A percentile compares a stretch with the other conserved stretches of the same genome.
Evolutionary conservation across 257 asterid species (phyloP).

Genomic region (Solanum commersonii): DNA sequence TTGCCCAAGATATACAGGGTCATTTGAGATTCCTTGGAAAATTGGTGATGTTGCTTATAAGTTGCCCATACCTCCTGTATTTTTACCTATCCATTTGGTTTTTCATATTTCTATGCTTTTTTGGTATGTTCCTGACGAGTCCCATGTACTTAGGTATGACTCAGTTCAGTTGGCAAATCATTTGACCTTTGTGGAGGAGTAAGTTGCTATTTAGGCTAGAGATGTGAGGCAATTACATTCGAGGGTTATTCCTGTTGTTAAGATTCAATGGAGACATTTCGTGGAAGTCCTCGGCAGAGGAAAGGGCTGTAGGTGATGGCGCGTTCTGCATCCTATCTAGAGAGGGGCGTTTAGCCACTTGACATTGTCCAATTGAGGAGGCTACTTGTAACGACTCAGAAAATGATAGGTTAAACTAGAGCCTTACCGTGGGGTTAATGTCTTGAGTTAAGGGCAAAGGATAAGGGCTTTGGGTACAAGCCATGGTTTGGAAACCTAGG

Average conservation of each 20-base stretch:
- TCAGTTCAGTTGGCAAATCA: not conserved
- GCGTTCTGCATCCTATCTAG: no score
- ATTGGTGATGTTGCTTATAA: no score
- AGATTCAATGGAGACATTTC: not conserved
- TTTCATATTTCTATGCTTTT: not conserved
- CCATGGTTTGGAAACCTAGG: no score
- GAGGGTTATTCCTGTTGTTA: not conserved
- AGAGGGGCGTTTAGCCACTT: no score
- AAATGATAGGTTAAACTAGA: no score
- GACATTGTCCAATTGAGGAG: not conserved
- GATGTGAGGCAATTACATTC: not conserved
- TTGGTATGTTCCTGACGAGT: not conserved
- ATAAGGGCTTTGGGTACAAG: no score
- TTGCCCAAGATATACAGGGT: not conserved
- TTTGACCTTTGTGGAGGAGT: not conserved
- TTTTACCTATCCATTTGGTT: not conserved
- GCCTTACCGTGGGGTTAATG: no score
- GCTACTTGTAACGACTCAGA: no score
- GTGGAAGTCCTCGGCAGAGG: no score
- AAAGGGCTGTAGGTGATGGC: no score
- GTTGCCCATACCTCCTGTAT: no score
- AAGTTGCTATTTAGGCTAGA: not conserved
- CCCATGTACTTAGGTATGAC: not conserved
- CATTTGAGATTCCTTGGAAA: not conserved
- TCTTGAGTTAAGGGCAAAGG: no score